Evolutionary conservation across 805 yeast species (phyloP).

Genomic region (Wickerhamomyces mucosus): DNA sequence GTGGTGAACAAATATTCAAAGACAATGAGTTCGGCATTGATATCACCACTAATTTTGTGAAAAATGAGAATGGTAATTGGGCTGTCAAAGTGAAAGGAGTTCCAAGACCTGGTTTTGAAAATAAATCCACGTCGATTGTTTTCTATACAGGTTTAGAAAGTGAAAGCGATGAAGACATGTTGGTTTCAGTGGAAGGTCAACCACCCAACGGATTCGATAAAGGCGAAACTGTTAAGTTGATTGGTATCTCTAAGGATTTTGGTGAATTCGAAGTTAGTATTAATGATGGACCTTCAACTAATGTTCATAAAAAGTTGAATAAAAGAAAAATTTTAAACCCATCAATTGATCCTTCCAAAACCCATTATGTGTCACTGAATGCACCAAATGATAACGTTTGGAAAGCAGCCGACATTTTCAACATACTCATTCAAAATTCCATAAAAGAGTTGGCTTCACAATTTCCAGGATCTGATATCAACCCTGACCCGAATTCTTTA

Average conservation of each 20-base stretch:
- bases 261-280: constrained; percentile 56
- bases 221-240: constrained; percentile 30
- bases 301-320: constrained; percentile 30
- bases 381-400: constrained; percentile 69
- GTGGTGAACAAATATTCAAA: constrained; percentile 70
- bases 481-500: constrained; percentile 31
- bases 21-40: constrained; percentile 59
- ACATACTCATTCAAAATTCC: constrained; percentile 61
- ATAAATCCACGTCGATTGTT: constrained; percentile 52
- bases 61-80: constrained; percentile 72
- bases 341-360: constrained; percentile 43
- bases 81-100: constrained; percentile 60
- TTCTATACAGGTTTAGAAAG: constrained; percentile 77
- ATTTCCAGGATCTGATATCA: constrained; percentile 13
- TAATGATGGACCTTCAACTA: constrained; percentile 42
- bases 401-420: constrained; percentile 70
- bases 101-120: constrained; percentile 42
- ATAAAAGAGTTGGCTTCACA: constrained; percentile 34
- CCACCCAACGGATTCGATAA: constrained; percentile 19
- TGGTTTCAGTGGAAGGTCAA: constrained; percentile 29
- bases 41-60: constrained; percentile 66
- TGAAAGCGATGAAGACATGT: constrained; percentile 27
- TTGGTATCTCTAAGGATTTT: constrained; percentile 53
- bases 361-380: constrained; percentile 58
- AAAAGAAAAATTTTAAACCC: constrained; percentile 25